Conservation (phyloP, 768 basidiomycete species). For the Collybiopsis confluens region DNA sequence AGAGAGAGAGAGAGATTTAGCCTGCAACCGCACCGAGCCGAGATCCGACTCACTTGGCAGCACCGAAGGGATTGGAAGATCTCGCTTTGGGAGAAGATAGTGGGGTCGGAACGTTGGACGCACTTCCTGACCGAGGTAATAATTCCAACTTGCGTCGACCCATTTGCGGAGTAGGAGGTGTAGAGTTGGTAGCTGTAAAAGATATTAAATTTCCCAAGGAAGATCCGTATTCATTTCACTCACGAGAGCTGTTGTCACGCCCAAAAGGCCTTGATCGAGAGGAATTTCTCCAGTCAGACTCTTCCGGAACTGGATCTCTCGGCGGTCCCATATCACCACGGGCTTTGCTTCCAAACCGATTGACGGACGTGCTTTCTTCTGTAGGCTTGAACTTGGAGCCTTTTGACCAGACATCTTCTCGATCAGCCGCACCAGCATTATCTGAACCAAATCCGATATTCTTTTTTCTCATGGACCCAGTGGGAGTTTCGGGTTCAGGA, state of each 20-base stretch:
- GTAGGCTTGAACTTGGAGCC: conserved; percentile 72
- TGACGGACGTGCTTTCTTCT: conserved; percentile 28
- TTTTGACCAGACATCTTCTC: conserved; percentile 74
- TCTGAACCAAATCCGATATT: conserved; percentile 52
- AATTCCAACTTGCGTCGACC: conserved; percentile 80
- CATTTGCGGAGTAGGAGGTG: conserved; percentile 79
- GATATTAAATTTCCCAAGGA: conserved; percentile 8
- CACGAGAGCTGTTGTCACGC: conserved; percentile 59
- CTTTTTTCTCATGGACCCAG: conserved; percentile 42
- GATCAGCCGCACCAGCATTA: conserved; percentile 57
- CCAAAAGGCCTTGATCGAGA: conserved; percentile 37
- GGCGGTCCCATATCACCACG: conserved; percentile 54
- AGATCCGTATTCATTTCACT: conserved; percentile 20
- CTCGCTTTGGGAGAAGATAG: conserved; percentile 69
- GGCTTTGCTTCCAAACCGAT: conserved; percentile 44
- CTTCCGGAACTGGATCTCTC: conserved; percentile 45
- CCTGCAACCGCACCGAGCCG: no score
- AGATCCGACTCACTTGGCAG: conserved; percentile 58
- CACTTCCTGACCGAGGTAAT: conserved; percentile 68
- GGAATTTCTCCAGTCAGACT: conserved; percentile 68
- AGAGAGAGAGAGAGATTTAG: no score
- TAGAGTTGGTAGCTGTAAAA: conserved; percentile 57
- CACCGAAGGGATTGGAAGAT: conserved; percentile 78
- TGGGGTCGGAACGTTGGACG: conserved; percentile 68
- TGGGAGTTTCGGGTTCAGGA: conserved; percentile 38